Conservation (phyloP, 345 rosid genomes). For the Cardamine occulta region DNA sequence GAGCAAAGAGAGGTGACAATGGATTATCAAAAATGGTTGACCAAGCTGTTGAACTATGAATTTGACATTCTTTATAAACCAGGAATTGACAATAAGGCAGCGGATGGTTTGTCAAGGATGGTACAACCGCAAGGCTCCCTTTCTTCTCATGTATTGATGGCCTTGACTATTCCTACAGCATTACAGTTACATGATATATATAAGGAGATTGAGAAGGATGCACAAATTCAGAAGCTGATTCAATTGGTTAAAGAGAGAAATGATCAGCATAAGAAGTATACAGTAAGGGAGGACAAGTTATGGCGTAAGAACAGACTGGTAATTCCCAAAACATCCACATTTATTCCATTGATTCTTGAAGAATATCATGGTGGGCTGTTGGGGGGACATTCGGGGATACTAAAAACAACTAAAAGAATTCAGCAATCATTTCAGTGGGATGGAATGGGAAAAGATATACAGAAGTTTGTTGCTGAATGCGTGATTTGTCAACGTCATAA, state of each 20-base stretch:
- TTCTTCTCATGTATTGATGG: neutral
- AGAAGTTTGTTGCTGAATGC: neutral
- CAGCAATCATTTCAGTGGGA: neutral
- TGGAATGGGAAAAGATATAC: neutral
- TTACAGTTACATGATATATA: neutral
- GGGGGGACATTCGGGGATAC: neutral
- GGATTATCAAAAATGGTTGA: neutral
- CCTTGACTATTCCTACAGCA: accelerated
- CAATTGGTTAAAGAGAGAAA: too few relatives aligned
- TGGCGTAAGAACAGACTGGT: neutral
- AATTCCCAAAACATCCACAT: too few relatives aligned
- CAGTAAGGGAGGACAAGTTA: accelerated
- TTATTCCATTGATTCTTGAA: too few relatives aligned
- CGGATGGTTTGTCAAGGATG: neutral
- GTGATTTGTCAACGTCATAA: neutral
- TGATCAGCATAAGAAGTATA: too few relatives aligned
- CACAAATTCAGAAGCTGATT: too few relatives aligned
- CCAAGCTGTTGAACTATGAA: accelerated
- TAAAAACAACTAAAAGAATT: neutral
- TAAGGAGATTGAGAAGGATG: neutral
- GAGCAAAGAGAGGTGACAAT: neutral
- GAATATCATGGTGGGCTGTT: neutral
- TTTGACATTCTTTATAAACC: neutral
- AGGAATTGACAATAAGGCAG: neutral
- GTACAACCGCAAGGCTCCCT: accelerated